Base-by-base conservation (phyloP, 1,139 yeast species). In the Protomyces lactucae-debilis region DNA sequence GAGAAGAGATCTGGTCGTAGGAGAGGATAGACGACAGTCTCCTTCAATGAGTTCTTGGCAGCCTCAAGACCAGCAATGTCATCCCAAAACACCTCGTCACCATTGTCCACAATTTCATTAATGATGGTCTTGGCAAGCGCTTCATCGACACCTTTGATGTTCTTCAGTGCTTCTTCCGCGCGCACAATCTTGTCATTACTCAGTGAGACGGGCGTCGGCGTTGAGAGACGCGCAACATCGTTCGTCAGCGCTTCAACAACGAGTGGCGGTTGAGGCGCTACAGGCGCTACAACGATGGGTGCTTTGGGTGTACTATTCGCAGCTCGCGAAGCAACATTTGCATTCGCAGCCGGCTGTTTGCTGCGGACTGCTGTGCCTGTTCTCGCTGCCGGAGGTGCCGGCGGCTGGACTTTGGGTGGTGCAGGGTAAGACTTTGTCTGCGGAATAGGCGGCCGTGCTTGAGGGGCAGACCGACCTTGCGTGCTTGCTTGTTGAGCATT, bases 71-170 rank as follows among this genome's bases (percentile, higher is more conserved):
- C 99, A 0, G 97, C 97, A 69, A 93, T 90, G 73, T 93, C 99
- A 55, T 87, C 95, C 99, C 99, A 93, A 72, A 85, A 89, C 1
- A 93, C 98, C 71, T 91, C 95, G 75, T 93, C 98, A 8, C 98
- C 98, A 67, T 87, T 89, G 8, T 91, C 91, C 5, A 92, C 95
- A 69, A 93, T 90, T 73, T 93, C 98, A 70, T 88, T 88, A 68
- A 93, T 79, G 61, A 93, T 93, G 73, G 90, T 97, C 75, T 83
- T 83, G 40, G 95, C 96, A 6, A 93, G 91, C 53, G 78, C 77
- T 66, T 83, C 85, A 67, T 85, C 88, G 3, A 85, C 81, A 2
- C 80, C 79, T 14, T 74, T 72, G 45, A 77, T 71, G 25, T 71
- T 72, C 69, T 75, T 74, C 67, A 77, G 63, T 4, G 74, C 73